Percentiles rank a stretch among this genome's conserved stretches.
Conservation (phyloP, 768 basidiomycete genomes). For the Auriscalpium vulgare region DNA sequence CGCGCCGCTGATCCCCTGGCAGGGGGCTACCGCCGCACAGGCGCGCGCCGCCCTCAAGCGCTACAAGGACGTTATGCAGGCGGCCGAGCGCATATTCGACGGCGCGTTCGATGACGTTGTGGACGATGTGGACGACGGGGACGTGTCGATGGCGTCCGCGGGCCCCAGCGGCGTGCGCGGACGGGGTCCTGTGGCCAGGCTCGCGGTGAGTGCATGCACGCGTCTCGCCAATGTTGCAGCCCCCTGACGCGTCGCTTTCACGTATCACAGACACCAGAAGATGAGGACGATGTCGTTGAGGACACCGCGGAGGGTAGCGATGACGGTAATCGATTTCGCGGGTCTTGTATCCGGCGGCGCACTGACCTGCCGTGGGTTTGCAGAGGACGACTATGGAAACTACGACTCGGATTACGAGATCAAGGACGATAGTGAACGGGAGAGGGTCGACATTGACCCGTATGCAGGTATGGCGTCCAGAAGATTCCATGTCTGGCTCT, state of each 20-base stretch:
- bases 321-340: slow-evolving; percentile 38
- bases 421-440: slow-evolving; percentile 31
- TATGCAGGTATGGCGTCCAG: slow-evolving; percentile 57
- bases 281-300: slow-evolving; percentile 43
- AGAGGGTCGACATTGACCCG: slow-evolving; percentile 65
- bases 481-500: too few species aligned
- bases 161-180: slow-evolving; percentile 1
- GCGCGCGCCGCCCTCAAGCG: slow-evolving; percentile 77
- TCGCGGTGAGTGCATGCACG: slow-evolving; percentile 8
- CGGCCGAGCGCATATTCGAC: slow-evolving; percentile 79
- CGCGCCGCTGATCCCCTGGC: not conserved
- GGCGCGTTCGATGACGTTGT: slow-evolving; percentile 51
- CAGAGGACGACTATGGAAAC: slow-evolving; percentile 58
- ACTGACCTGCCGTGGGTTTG: not conserved
- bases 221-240: not conserved
- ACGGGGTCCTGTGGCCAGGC: not conserved
- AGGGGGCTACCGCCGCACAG: slow-evolving; percentile 81
- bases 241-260: not conserved
- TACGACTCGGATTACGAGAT: slow-evolving; percentile 76
- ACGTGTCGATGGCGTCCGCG: slow-evolving; percentile 15
- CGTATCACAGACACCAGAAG: slow-evolving; percentile 48
- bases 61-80: slow-evolving; percentile 86
- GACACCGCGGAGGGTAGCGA: slow-evolving; percentile 40
- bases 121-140: slow-evolving; percentile 24
- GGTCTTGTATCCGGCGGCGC: not conserved